Conservation (phyloP, 1,284 basidiomycete genomes). For the Cutaneotrichosporon sp. region DNA sequence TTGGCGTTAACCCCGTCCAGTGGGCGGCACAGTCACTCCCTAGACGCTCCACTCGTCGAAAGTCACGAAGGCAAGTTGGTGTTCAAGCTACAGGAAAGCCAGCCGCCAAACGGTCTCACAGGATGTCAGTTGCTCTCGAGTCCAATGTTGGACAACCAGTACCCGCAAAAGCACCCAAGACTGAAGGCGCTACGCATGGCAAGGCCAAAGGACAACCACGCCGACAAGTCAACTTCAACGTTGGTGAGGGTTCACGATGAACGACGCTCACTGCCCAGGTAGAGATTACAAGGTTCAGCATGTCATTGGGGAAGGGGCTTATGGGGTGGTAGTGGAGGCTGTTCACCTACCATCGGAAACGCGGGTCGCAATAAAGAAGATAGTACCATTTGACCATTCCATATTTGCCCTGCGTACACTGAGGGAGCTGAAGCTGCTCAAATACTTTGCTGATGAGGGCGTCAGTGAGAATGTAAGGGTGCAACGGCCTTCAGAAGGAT, state of each 20-base stretch:
- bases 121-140: no score
- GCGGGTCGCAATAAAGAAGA: slow-evolving; percentile 86
- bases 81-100: no score
- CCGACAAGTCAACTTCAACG: slow-evolving; percentile 85
- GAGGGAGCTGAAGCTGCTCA: slow-evolving; percentile 79
- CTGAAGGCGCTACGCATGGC: no score
- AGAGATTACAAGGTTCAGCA: slow-evolving; percentile 79
- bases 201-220: no score
- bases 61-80: no score
- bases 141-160: no score
- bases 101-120: no score
- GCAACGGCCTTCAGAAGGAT: not conserved
- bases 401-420: slow-evolving; percentile 85
- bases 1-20: no score
- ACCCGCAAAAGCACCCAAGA: no score
- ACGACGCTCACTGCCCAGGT: slow-evolving; percentile 18
- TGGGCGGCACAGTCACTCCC: no score
- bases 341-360: slow-evolving; percentile 71
- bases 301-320: slow-evolving; percentile 69
- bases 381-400: slow-evolving; percentile 84
- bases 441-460: slow-evolving; percentile 82
- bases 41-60: no score
- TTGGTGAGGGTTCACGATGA: slow-evolving; percentile 58
- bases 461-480: slow-evolving; percentile 82
- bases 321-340: slow-evolving; percentile 72